phyloP scores from a whole-genome alignment of 345 rosid genomes.

The Nephelium lappaceum region DNA sequence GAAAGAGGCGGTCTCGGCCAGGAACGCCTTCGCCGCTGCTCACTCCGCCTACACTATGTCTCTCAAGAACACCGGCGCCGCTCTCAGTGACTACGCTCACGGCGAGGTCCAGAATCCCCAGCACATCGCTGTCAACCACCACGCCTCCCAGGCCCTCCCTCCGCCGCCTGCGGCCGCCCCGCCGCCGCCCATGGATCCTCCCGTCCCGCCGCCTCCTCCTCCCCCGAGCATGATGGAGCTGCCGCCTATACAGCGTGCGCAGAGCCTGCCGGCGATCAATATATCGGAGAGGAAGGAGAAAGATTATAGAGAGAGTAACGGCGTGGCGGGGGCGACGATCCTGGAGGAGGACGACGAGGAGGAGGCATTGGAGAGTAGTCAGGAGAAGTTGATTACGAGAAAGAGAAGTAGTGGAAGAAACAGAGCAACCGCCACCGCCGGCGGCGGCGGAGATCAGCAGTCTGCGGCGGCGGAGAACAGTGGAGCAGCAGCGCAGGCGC shows the following conservation, averaged over 20 bases:
- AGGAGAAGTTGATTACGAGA: constrained; percentile 45
- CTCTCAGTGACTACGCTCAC: constrained; percentile 83
- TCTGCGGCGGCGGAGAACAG: constrained; percentile 14
- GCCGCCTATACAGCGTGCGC: constrained; percentile 64
- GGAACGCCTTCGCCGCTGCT: constrained; percentile 99
- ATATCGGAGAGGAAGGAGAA: constrained; percentile 47
- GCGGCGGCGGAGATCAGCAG: not conserved
- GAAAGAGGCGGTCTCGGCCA: constrained; percentile 69
- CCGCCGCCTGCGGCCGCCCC: constrained; percentile 18
- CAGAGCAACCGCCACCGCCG: not conserved
- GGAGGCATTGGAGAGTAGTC: constrained; percentile 34
- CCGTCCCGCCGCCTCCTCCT: constrained; percentile 64
- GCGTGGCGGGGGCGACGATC: constrained; percentile 46
- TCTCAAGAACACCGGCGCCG: constrained; percentile 90
- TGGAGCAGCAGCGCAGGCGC: constrained; percentile 18
- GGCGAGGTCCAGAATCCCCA: constrained; percentile 59
- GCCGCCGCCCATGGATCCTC: constrained; percentile 17
- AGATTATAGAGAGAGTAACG: constrained; percentile 14
- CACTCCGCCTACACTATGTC: constrained; percentile 80
- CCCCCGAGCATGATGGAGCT: not conserved
- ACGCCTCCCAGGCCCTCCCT: not conserved
- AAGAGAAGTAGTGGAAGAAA: constrained; percentile 50
- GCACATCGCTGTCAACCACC: not conserved
- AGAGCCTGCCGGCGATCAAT: constrained; percentile 83
- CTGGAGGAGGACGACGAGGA: constrained; percentile 57